Conservation (phyloP, 2,329 filamentous ascomycete species). For the Dactylellina sp. region DNA sequence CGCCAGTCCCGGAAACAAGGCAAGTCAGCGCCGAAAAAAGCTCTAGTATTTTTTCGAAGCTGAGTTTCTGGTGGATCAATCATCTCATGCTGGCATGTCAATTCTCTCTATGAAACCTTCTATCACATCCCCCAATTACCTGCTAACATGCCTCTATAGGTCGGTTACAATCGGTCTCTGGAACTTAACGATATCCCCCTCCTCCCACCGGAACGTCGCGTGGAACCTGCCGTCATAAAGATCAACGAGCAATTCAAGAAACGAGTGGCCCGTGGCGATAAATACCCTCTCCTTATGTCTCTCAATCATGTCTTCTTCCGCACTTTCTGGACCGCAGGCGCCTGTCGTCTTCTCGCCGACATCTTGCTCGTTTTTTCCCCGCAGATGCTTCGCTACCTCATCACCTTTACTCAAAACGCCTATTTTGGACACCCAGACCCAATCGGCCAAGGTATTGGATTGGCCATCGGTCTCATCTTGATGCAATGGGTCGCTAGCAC, state of each 20-base stretch:
- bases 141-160: constrained; percentile 65
- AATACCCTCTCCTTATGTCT: constrained; percentile 87
- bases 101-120: constrained; percentile 74
- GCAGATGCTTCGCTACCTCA: constrained; percentile 87
- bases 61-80: constrained; percentile 99
- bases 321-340: constrained; percentile 81
- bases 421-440: constrained; percentile 71
- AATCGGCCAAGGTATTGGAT: constrained; percentile 87
- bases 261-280: constrained; percentile 76
- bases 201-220: constrained; percentile 81
- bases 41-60: constrained; percentile 88
- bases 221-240: constrained; percentile 84
- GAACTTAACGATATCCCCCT: constrained; percentile 87
- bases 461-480: constrained; percentile 90
- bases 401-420: constrained; percentile 86
- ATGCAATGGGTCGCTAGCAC: constrained; percentile 87
- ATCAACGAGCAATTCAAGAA: constrained; percentile 81
- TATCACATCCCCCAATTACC: constrained; percentile 65
- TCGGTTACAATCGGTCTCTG: constrained; percentile 85
- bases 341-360: constrained; percentile 91
- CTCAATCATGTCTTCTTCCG: constrained; percentile 85
- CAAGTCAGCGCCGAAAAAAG: constrained; percentile 78
- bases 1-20: constrained; percentile 70
- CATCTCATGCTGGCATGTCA: constrained; percentile 87
- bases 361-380: constrained; percentile 87